Conservation (phyloP, 768 basidiomycete genomes). For the Galerina marginata region DNA sequence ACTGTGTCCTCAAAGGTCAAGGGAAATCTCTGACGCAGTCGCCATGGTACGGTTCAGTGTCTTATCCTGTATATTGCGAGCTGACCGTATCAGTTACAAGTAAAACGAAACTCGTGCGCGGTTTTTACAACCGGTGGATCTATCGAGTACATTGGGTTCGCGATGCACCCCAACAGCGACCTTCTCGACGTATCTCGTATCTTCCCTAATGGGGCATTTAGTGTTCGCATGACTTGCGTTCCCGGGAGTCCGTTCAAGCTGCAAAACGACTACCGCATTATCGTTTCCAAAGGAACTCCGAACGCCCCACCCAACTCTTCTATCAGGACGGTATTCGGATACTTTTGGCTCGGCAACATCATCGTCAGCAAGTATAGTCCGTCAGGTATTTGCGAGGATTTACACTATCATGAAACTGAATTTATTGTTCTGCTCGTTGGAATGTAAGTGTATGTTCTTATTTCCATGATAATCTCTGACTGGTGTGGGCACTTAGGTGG, state of each 20-base stretch:
- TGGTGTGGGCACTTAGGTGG: too few species aligned
- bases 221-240: not conserved
- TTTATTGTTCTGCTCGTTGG: not conserved
- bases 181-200: not conserved
- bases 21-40: too few species aligned
- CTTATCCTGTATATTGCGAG: not conserved
- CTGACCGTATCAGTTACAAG: not conserved
- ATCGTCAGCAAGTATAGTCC: not conserved
- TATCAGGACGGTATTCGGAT: not conserved
- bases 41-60: too few species aligned
- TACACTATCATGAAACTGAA: not conserved
- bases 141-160: not conserved
- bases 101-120: not conserved
- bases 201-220: conserved; percentile 2
- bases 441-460: not conserved
- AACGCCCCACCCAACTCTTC: not conserved
- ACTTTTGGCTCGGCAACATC: conserved; percentile 2
- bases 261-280: not conserved
- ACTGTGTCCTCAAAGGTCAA: too few species aligned
- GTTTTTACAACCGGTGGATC: conserved; percentile 2
- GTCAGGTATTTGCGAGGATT: not conserved
- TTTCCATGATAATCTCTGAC: too few species aligned
- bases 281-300: not conserved
- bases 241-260: not conserved
- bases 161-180: not conserved